Evolutionary conservation across 768 basidiomycete genomes (phyloP), one percentile per base, ranked within the genome.

Genomic region (Lyophyllum decastes): DNA sequence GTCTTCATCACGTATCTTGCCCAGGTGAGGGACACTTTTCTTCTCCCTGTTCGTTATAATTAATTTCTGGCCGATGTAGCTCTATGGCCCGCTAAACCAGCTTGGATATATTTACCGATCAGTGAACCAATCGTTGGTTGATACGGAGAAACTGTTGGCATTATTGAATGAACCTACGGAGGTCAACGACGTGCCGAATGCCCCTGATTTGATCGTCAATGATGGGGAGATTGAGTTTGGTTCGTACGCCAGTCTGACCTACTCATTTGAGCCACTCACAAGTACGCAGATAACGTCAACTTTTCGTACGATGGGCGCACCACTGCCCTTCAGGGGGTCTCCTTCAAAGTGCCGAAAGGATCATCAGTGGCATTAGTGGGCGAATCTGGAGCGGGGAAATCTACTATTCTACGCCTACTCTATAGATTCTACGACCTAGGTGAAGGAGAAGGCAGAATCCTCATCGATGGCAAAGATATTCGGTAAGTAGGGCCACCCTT

Each of bases 361-460:
- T 85, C 87, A 4, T 88, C 91, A 14, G 94, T 97, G 19, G 96
- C 95, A 0, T 82, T 98, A 21, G 93, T 98, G 14, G 94, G 90
- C 21, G 87, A 90, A 67, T 86, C 87, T 2, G 92, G 92, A 1
- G 78, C 89, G 2, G 88, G 93, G 12, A 95, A 94, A 71, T 90
- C 88, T 10, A 91, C 93, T 0, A 86, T 94, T 54, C 73, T 94
- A 49, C 88, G 93, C n/a, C 78, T 95, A 26, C 77, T 98, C 16
- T 97, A 93, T 72, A 83, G 95, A 21, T 94, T 98, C 75, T 97
- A 98, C 70, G 95, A 98, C 65, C 78, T 95, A 14, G 80, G 82
- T 17, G 83, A 86, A 53, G 94, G 94, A 30, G 82, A 89, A 59
- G 90, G 90, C 14, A 77, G 88, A 40, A 94, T 96, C 62, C 72